These are phyloP conservation scores for Chimonanthus praecox DNA, from an alignment of 164 flowering plant species.

Conservation along the genomic window DNA sequence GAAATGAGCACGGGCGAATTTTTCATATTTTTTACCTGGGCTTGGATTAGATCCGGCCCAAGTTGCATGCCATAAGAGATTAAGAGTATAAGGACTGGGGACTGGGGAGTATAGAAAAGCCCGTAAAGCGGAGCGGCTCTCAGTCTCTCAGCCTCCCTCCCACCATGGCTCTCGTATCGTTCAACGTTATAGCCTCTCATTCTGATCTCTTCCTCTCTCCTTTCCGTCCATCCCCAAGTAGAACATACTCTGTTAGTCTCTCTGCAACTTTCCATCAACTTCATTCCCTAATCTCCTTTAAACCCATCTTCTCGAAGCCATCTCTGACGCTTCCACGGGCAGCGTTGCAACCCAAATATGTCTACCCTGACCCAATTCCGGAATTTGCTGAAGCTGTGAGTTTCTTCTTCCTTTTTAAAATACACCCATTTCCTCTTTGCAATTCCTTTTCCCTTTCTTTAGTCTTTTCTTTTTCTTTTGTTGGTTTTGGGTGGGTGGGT, in stretches of 20 bases:
- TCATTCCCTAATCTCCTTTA: not conserved
- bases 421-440: not conserved
- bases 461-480: not conserved
- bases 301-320: not conserved
- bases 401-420: constrained; percentile 3
- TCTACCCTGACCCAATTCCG: constrained; percentile 52
- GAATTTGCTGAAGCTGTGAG: constrained; percentile 45
- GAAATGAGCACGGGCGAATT: too few relatives aligned
- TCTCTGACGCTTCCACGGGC: constrained; percentile 6
- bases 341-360: constrained; percentile 19
- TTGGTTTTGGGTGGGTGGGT: too few relatives aligned
- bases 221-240: not conserved
- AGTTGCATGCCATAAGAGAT: too few relatives aligned
- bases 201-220: not conserved
- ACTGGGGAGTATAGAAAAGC: too few relatives aligned
- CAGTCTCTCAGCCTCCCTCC: too few relatives aligned
- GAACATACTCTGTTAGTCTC: not conserved
- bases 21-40: too few relatives aligned
- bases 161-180: too few relatives aligned
- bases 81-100: too few relatives aligned
- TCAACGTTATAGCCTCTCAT: too few relatives aligned
- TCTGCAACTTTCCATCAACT: too few relatives aligned
- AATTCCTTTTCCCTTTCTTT: not conserved
- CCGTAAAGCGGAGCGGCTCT: too few relatives aligned
- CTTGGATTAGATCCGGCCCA: too few relatives aligned